phyloP scores from a whole-genome alignment of 2,329 filamentous ascomycete genomes.

The Orbilia quercus region DNA sequence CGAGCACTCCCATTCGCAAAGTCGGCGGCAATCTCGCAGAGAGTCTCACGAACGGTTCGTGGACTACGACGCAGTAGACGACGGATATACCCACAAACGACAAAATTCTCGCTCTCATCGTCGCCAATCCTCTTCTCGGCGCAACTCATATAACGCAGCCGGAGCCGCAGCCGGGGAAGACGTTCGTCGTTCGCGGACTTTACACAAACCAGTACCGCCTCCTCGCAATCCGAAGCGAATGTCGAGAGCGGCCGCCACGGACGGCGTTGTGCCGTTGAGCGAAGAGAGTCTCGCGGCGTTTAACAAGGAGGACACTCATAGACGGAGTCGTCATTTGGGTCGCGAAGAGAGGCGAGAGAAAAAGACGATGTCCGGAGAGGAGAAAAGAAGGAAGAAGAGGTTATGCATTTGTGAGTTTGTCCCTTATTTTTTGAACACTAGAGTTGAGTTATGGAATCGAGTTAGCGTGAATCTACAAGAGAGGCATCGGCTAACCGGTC shows the following conservation, averaged over 20 bases:
- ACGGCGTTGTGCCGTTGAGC: slow-evolving; percentile 46
- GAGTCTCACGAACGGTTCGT: slow-evolving; percentile 35
- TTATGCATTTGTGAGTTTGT: slow-evolving; percentile 60
- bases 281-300: slow-evolving; percentile 48
- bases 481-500: slow-evolving; percentile 1
- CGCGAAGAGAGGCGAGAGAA: slow-evolving; percentile 47
- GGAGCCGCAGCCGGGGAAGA: slow-evolving; percentile 5
- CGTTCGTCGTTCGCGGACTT: slow-evolving; percentile 25
- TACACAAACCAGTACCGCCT: slow-evolving; percentile 13
- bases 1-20: slow-evolving; percentile 29
- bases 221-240: slow-evolving; percentile 5
- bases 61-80: slow-evolving; percentile 18
- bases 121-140: slow-evolving; percentile 29
- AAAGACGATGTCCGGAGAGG: slow-evolving; percentile 15
- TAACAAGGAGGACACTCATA: slow-evolving; percentile 48
- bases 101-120: slow-evolving; percentile 29
- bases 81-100: background rate
- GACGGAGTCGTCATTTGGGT: slow-evolving; percentile 36
- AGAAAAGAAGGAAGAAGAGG: slow-evolving; percentile 62
- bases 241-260: slow-evolving; percentile 25
- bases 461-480: background rate
- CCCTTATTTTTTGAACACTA: background rate
- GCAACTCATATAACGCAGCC: slow-evolving; percentile 21
- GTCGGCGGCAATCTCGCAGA: slow-evolving; percentile 34
- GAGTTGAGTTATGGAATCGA: too few relatives aligned